Evolutionary conservation across 352 stramenopile genomes (phyloP), one percentile per base, ranked within the genome.

Genomic region (Elongisporangium senticosum): DNA sequence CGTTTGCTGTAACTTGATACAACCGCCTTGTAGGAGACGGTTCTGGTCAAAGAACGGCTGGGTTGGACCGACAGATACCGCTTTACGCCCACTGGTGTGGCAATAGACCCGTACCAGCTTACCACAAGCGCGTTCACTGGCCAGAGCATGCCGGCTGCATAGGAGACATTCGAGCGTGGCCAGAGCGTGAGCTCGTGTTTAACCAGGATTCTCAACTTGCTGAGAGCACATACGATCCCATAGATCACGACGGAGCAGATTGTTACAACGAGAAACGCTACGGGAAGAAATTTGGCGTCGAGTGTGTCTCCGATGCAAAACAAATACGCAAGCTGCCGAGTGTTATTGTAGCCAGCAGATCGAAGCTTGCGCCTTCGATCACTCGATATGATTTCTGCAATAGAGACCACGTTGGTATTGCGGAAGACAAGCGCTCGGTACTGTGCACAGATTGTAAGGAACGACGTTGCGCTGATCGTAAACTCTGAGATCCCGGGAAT

Each of bases 261-360:
- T 10, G 33, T 43, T 4, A 43, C 33, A 4, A 43, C 33, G 17
- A 15, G 17, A 10, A 43, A 17, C 33, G 33, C 33, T 17, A 10
- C 33, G 17, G 33, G 14, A 0, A 61, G 24, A n/a, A 21, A 50
- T 17, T 49, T 55, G 23, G 55, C 47, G 26, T 63, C 58, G 33
- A 58, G 14, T 17, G 22, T 49, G 40, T 56, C 51, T 20, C 17
- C 37, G 6, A 56, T 19, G 19, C 33, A 39, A 13, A 63, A 6
- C 2, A 58, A 20, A 14, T 26, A 51, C 58, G 37, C 51, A 28
- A 58, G 49, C 14, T 4, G 26, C 7, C 40, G 50, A 14, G 57
- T 33, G 50, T 57, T 58, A 15, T 49, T 52, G 39, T 47, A 62
- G n/a, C 43, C 17, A 24, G 15, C 1, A 33, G 39, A 39, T 58